phyloP scores from a whole-genome alignment of 495 filamentous ascomycete species.

The Zalerion maritima region DNA sequence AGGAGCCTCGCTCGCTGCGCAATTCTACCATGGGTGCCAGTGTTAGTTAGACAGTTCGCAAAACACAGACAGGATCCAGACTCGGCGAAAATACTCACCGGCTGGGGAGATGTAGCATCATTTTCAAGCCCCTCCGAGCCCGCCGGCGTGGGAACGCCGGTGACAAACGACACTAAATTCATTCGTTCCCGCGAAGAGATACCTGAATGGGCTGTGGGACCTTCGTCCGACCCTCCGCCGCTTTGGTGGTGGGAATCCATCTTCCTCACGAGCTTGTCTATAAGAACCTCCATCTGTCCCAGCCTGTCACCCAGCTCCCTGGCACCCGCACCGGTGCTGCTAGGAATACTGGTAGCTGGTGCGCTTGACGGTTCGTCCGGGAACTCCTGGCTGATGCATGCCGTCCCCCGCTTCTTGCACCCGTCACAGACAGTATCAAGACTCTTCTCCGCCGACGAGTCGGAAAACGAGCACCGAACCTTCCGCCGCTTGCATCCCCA shows the following conservation, averaged over 20 bases:
- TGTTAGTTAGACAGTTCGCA: constrained; percentile 1
- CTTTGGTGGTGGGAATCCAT: no score
- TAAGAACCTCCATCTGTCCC: constrained; percentile 14
- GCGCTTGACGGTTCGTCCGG: constrained; percentile 12
- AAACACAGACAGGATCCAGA: not conserved
- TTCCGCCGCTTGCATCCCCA: constrained; percentile 40
- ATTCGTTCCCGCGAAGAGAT: no score
- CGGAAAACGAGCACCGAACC: constrained; percentile 28
- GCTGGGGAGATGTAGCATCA: constrained; percentile 2
- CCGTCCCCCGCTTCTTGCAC: constrained; percentile 23
- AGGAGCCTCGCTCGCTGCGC: no score
- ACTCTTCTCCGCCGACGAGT: no score
- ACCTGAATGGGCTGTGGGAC: no score
- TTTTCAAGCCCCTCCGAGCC: not conserved
- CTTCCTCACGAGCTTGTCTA: constrained; percentile 13
- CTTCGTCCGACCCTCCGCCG: no score
- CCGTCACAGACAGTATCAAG: constrained; percentile 25
- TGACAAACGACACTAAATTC: no score
- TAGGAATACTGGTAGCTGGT: no score
- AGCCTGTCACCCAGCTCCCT: constrained; percentile 12
- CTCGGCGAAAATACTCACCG: not conserved
- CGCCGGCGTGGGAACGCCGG: not conserved
- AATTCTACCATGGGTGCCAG: constrained; percentile 1
- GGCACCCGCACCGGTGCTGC: not conserved
- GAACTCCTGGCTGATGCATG: constrained; percentile 23